phyloP scores from a whole-genome alignment of 2,329 filamentous ascomycete species.

The Elsinoe perseae region DNA sequence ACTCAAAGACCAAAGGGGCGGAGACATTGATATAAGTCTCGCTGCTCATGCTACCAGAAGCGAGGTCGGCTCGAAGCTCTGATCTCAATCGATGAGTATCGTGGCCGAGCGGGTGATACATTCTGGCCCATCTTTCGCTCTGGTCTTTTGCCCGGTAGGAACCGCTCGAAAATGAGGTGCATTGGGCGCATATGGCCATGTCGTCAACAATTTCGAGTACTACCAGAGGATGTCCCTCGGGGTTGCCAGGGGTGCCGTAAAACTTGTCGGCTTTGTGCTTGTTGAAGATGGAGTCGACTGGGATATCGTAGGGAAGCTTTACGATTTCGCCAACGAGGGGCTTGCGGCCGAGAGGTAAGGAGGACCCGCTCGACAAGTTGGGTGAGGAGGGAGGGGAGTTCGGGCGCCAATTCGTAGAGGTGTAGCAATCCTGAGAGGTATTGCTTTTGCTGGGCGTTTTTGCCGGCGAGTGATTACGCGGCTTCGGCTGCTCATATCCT shows the following conservation, averaged over 20 bases:
- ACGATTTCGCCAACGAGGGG: background rate
- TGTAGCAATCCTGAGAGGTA: too few relatives aligned
- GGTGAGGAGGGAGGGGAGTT: background rate
- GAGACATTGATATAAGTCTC: constrained; percentile 4
- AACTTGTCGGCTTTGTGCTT: background rate
- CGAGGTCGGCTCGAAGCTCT: background rate
- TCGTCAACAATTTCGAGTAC: constrained; percentile 6
- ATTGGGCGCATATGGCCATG: background rate
- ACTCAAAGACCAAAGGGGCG: constrained; percentile 8
- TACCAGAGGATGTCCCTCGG: background rate
- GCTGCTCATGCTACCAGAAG: background rate
- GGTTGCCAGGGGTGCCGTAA: background rate
- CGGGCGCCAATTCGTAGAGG: too few relatives aligned
- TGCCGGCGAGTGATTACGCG: background rate
- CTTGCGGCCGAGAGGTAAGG: background rate
- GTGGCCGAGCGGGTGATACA: constrained; percentile 6
- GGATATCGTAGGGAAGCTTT: background rate
- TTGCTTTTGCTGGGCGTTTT: background rate
- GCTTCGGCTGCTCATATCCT: background rate
- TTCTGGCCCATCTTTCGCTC: background rate
- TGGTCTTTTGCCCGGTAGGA: background rate
- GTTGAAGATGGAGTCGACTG: background rate
- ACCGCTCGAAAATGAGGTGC: background rate
- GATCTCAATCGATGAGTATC: background rate
- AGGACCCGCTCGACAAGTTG: too few relatives aligned